A percentile compares a stretch with the other conserved stretches of the same genome.
Conservation (phyloP, 257 asterid genomes). For the Gentiana macrophylla region DNA sequence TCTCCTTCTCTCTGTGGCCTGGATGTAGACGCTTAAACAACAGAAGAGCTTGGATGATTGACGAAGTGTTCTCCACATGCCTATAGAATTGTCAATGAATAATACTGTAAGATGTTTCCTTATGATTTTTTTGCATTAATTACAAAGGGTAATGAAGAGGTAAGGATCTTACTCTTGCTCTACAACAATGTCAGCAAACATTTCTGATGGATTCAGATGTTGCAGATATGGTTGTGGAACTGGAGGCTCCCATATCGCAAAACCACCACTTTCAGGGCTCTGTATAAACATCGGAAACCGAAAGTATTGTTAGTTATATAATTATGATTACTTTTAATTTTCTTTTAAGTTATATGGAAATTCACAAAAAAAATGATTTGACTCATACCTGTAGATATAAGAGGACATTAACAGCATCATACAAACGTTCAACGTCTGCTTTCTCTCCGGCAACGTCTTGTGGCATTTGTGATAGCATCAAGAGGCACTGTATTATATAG, state of each 20-base stretch:
- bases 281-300: neutral
- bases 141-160: neutral
- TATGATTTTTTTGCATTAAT: too few species aligned
- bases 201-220: constrained; percentile 69
- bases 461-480: constrained; percentile 20
- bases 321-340: neutral
- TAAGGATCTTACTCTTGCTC: constrained; percentile 55
- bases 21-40: constrained; percentile 57
- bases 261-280: constrained; percentile 30
- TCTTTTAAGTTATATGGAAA: neutral
- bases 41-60: constrained; percentile 38
- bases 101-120: too few species aligned
- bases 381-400: constrained; percentile 18
- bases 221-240: constrained; percentile 52
- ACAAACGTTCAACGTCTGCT: constrained; percentile 18
- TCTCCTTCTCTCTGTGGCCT: constrained; percentile 55
- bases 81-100: constrained; percentile 16
- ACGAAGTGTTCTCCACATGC: constrained; percentile 53
- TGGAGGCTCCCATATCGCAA: constrained; percentile 30
- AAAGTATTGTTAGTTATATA: neutral
- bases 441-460: constrained; percentile 21
- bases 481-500: constrained; percentile 27
- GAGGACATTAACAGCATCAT: constrained; percentile 22
- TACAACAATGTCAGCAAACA: constrained; percentile 65
- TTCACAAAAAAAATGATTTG: neutral